Base-by-base conservation (phyloP, 345 rosid species). In the Acer yangbiense region DNA sequence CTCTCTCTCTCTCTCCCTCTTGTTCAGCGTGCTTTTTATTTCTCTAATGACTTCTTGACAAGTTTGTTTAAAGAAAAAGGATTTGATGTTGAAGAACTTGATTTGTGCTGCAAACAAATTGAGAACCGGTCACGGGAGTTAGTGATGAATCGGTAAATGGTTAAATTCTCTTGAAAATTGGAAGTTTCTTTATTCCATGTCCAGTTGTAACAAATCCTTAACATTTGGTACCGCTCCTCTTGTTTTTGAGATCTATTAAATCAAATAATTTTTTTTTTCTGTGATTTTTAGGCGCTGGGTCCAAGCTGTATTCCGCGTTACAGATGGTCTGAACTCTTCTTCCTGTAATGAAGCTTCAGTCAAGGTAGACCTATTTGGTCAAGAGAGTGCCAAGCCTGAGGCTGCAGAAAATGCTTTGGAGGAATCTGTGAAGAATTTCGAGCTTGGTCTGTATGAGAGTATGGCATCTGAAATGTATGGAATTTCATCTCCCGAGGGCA, bases 21-120 rank as follows among this genome's bases (percentile, higher is more conserved):
- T 68, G 81, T 73, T 78, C 95, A 95, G 98, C 93, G 94, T 69
- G 98, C 95, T 68, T 92, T 89, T 91, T 95, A 93, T 81, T 95
- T 95, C 69, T 88, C 96, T 52, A 85, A 95, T 65, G 95, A 91
- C 62, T 91, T 88, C 89, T 87, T 93, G 84, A 83, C 87, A 77
- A 83, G 76, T 70, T 82, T 92, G 82, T 90, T 95, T 82, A 81
- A 85, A 76, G 87, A 89, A 73, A 85, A 89, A 79, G 94, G 97
- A 74, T 91, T 92, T 75, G 83, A 83, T 66, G 90, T 87, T 73
- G 94, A 93, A 88, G 94, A 93, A 74, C 82, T 91, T 71, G 90
- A 77, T 80, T 77, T 92, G 79, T 92, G 91, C 81, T 90, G 92
- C 90, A 95, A 93, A 84, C 93, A 95, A 91, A 93, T 93, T 74